phyloP scores from a whole-genome alignment of 768 basidiomycete genomes.

The Boletus pseudo-olivaceus region DNA sequence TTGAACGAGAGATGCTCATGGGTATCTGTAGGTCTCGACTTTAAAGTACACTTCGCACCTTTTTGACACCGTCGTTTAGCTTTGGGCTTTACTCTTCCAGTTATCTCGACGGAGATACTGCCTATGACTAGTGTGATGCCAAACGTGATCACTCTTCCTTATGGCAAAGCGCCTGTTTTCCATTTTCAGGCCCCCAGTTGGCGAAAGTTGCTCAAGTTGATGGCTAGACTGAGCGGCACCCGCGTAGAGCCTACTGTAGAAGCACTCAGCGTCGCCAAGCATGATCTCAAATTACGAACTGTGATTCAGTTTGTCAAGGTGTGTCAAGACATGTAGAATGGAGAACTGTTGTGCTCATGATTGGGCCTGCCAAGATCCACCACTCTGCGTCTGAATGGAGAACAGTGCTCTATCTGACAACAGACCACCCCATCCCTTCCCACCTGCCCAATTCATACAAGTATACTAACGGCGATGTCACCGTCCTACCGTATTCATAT shows the following conservation, averaged over 20 bases:
- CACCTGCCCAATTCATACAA: slow-evolving; percentile 42
- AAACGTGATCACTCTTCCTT: slow-evolving; percentile 70
- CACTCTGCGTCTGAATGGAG: slow-evolving; percentile 62
- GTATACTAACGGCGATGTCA: slow-evolving; percentile 58
- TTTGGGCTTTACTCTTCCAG: slow-evolving; percentile 61
- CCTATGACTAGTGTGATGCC: slow-evolving; percentile 59
- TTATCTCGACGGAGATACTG: slow-evolving; percentile 43
- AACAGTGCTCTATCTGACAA: slow-evolving; percentile 71
- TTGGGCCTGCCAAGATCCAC: slow-evolving; percentile 45
- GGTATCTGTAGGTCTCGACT: slow-evolving; percentile 57
- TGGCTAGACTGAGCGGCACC: slow-evolving; percentile 70
- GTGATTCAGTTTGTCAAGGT: slow-evolving; percentile 82
- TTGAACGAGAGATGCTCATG: slow-evolving; percentile 53
- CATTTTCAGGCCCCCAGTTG: slow-evolving; percentile 74
- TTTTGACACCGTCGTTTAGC: slow-evolving; percentile 40
- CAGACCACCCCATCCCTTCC: slow-evolving; percentile 62
- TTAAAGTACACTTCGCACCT: background rate
- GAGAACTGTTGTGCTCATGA: background rate
- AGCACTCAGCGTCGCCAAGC: slow-evolving; percentile 55
- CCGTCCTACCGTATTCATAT: slow-evolving; percentile 70
- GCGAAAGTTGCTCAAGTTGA: slow-evolving; percentile 68
- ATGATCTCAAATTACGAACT: slow-evolving; percentile 59
- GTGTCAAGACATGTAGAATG: slow-evolving; percentile 15
- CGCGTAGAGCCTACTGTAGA: slow-evolving; percentile 70
- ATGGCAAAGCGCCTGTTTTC: slow-evolving; percentile 61